Evolutionary conservation across 163 green algal genomes (phyloP).

Genomic region (Prototheca cutis): DNA sequence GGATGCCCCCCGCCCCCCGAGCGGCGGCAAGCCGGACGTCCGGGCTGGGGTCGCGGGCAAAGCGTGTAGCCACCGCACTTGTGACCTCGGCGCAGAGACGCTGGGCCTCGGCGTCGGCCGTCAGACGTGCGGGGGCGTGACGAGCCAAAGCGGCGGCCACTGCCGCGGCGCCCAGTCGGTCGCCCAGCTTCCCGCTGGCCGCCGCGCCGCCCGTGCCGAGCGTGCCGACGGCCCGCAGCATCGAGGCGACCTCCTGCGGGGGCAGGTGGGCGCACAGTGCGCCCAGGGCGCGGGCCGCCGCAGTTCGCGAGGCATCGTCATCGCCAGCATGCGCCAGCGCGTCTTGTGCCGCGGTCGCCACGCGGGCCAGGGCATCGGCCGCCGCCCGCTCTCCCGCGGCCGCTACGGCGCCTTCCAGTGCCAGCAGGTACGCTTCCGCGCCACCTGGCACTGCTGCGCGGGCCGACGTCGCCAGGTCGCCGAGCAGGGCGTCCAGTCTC

Average conservation of each 20-base stretch:
- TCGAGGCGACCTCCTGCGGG: constrained; percentile 11
- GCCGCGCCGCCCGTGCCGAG: not conserved
- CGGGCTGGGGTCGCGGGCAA: constrained; percentile 1
- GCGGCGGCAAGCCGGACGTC: constrained; percentile 14
- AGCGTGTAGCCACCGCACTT: not conserved
- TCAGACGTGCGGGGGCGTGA: constrained; percentile 25
- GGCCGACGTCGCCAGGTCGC: constrained; percentile 40
- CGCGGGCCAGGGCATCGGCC: constrained; percentile 31
- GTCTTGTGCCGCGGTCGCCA: constrained; percentile 22
- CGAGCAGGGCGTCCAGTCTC: constrained; percentile 73
- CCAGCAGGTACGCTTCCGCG: constrained; percentile 49
- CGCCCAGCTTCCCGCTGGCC: constrained; percentile 5
- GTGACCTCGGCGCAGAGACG: not conserved
- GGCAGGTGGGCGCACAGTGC: constrained; percentile 25
- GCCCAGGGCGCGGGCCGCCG: constrained; percentile 29
- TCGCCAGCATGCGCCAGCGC: constrained; percentile 22
- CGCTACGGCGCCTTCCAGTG: constrained; percentile 49
- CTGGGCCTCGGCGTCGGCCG: constrained; percentile 18
- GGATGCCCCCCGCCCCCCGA: constrained; percentile 14
- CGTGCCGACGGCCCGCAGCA: constrained; percentile 33
- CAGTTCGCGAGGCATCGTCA: constrained; percentile 29
- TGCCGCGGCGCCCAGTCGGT: constrained; percentile 33
- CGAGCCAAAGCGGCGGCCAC: constrained; percentile 40
- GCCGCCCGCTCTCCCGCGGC: constrained; percentile 40
- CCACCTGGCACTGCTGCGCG: constrained; percentile 26